Conservation (phyloP, 345 rosid species). For the Brassica incana region DNA sequence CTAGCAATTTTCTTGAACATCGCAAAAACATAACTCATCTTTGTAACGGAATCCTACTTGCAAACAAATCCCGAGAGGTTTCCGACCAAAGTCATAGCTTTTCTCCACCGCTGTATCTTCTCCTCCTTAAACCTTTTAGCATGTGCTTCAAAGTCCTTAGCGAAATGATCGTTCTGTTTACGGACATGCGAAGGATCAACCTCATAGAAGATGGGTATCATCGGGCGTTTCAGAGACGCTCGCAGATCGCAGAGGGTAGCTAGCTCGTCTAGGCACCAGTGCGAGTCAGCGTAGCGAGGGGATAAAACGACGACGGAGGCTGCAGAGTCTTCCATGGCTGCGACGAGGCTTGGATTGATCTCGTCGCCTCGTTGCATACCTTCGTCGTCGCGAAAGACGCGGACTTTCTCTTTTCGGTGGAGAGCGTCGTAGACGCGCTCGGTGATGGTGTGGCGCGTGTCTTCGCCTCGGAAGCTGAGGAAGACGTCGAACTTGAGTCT, state of each 20-base stretch:
- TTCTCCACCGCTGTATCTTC: conserved; percentile 40
- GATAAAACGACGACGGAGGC: conserved; percentile 50
- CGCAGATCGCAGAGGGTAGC: conserved; percentile 42
- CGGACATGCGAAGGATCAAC: conserved; percentile 58
- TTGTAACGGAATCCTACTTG: neutral
- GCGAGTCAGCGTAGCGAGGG: conserved; percentile 41
- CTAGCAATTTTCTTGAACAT: neutral
- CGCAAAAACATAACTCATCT: neutral
- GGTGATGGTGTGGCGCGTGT: conserved; percentile 48
- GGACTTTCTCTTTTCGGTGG: conserved; percentile 18
- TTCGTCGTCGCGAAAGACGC: conserved; percentile 48
- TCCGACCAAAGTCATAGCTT: conserved; percentile 48
- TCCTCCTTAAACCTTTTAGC: conserved; percentile 27
- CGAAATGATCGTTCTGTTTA: conserved; percentile 42
- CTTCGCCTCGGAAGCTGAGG: conserved; percentile 60
- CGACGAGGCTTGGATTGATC: conserved; percentile 38
- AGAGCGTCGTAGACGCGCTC: conserved; percentile 27
- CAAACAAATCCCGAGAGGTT: conserved; percentile 41
- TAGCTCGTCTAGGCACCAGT: conserved; percentile 56
- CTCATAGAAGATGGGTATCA: conserved; percentile 50
- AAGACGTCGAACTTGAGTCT: conserved; percentile 56
- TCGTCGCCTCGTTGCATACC: conserved; percentile 49
- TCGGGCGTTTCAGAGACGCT: conserved; percentile 20
- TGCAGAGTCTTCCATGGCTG: conserved; percentile 57
- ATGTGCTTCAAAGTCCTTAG: conserved; percentile 34